Percentiles rank a stretch among this genome's conserved stretches.
phyloP scores from a whole-genome alignment of 192 early-diverging fungal genomes.

The Umbelopsis sp. region DNA sequence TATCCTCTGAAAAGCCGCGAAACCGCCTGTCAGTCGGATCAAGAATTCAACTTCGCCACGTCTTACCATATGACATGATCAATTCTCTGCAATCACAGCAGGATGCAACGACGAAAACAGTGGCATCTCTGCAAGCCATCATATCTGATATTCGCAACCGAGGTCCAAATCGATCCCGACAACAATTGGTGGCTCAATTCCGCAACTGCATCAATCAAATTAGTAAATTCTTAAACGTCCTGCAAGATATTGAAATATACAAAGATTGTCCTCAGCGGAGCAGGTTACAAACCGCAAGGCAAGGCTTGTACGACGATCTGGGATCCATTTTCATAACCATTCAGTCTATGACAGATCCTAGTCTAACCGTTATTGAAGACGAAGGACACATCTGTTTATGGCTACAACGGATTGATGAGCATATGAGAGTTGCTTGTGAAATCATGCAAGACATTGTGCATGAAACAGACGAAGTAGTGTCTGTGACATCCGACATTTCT shows the following conservation, averaged over 20 bases:
- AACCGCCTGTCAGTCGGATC: background rate
- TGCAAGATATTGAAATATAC: background rate
- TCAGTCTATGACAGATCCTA: constrained; percentile 12
- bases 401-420: background rate
- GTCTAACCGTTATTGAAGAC: background rate
- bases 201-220: background rate
- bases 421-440: background rate
- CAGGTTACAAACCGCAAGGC: background rate
- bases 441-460: background rate
- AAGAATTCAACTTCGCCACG: background rate
- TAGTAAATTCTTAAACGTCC: background rate
- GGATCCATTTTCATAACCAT: constrained; percentile 5
- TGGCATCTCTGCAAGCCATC: too few relatives aligned
- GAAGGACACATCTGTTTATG: background rate
- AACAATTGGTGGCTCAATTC: too few relatives aligned
- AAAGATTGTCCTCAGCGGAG: background rate
- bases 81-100: background rate
- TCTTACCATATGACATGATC: background rate
- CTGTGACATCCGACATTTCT: too few relatives aligned
- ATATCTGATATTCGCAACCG: too few relatives aligned
- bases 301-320: constrained; percentile 15
- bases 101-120: too few relatives aligned
- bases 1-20: background rate
- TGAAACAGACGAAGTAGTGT: background rate
- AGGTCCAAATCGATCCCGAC: too few relatives aligned